Evolutionary conservation across 78 protist genomes (phyloP).

Genomic region (Dictyostelium firmibasis): DNA sequence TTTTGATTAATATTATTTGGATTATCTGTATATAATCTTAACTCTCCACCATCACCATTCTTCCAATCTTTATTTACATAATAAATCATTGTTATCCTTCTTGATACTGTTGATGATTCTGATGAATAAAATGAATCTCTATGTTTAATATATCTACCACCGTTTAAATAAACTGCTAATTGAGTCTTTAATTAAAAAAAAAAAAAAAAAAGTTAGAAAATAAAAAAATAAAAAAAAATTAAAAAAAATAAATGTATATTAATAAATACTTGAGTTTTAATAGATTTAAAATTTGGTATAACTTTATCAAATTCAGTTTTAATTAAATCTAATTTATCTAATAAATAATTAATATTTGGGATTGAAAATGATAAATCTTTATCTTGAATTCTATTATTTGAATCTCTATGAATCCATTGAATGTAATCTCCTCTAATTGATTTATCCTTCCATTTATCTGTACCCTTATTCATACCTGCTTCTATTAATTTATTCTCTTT

Average conservation of each 20-base stretch:
- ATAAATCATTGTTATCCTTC: constrained; percentile 62
- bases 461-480: constrained; percentile 51
- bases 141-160: constrained; percentile 70
- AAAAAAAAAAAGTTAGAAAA: too few relatives aligned
- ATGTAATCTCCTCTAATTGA: constrained; percentile 46
- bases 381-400: constrained; percentile 12
- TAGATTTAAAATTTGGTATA: not conserved
- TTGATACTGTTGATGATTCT: not conserved
- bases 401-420: constrained; percentile 50
- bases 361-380: not conserved
- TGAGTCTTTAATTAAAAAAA: not conserved
- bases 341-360: constrained; percentile 32
- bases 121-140: constrained; percentile 51
- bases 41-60: constrained; percentile 58
- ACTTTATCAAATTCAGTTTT: constrained; percentile 11
- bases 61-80: constrained; percentile 45
- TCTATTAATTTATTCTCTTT: not conserved
- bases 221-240: not conserved
- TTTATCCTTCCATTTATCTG: constrained; percentile 48
- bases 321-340: constrained; percentile 1
- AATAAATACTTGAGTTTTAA: not conserved
- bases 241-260: not conserved
- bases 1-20: not conserved
- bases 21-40: constrained; percentile 13
- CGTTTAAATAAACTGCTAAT: constrained; percentile 47